These are phyloP conservation scores for Tylopilus intermedius DNA, from an alignment of 768 basidiomycete species.

Conservation along the genomic window DNA sequence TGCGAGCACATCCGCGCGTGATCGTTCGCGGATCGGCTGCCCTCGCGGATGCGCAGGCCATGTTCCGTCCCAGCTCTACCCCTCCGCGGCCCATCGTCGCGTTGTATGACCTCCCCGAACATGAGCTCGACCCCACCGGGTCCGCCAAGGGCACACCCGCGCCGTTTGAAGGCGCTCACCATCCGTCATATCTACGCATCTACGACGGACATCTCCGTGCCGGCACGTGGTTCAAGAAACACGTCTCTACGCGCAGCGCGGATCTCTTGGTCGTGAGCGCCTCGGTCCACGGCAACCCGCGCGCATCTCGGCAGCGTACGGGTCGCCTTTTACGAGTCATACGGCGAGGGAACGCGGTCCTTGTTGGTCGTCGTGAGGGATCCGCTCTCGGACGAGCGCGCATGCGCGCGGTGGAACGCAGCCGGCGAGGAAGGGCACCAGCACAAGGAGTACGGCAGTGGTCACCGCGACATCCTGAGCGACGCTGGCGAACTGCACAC, in stretches of 20 bases:
- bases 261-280: constrained; percentile 26
- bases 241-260: constrained; percentile 16
- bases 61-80: constrained; percentile 12
- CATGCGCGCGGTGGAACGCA: constrained; percentile 20
- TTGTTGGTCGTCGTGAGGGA: constrained; percentile 23
- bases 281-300: constrained; percentile 3
- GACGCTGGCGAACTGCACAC: constrained; percentile 3
- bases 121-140: neutral
- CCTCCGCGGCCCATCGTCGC: constrained; percentile 17
- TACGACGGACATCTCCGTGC: constrained; percentile 20
- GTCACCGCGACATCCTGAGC: neutral
- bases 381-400: constrained; percentile 16
- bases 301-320: constrained; percentile 10
- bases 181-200: constrained; percentile 12
- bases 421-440: constrained; percentile 4
- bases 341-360: constrained; percentile 26
- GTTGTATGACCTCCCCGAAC: constrained; percentile 22
- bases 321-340: constrained; percentile 17
- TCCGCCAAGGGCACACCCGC: constrained; percentile 8
- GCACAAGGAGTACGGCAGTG: neutral
- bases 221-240: constrained; percentile 24
- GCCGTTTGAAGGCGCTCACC: constrained; percentile 20
- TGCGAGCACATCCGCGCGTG: constrained; percentile 12
- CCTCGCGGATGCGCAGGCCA: constrained; percentile 8
- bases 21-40: neutral